A percentile compares a stretch with the other conserved stretches of the same genome.
Conservation (phyloP, 2,329 filamentous ascomycete species). For the Ophiostoma ulmi region DNA sequence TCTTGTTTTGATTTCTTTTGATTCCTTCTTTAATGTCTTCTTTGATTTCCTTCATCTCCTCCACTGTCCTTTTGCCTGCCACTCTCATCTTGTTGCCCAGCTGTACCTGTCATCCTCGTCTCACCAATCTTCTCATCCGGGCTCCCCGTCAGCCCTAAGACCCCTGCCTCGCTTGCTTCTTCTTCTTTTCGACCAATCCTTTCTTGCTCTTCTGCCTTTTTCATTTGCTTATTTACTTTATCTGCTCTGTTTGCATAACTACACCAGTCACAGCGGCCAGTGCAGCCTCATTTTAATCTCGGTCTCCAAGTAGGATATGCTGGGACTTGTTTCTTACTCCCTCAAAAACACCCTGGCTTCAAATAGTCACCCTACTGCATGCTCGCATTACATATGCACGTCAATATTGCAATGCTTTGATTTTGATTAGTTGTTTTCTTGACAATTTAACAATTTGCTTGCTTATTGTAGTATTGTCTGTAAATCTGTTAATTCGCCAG, state of each 20-base stretch:
- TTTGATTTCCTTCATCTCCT: not conserved
- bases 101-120: constrained; percentile 3
- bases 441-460: not conserved
- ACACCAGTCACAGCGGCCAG: not conserved
- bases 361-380: not conserved
- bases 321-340: not conserved
- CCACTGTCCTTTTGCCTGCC: not conserved
- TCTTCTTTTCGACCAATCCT: not conserved
- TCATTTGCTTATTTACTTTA: not conserved
- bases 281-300: not conserved
- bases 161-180: not conserved
- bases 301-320: not conserved
- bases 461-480: not conserved
- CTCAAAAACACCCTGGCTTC: not conserved
- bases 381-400: constrained; percentile 13
- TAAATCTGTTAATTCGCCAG: too few species aligned
- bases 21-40: constrained; percentile 17
- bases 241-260: not conserved
- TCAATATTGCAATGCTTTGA: constrained; percentile 5
- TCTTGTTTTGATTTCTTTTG: not conserved
- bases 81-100: constrained; percentile 7
- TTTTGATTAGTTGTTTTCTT: not conserved
- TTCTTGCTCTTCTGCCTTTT: not conserved
- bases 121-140: constrained; percentile 1
- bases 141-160: constrained; percentile 23